phyloP scores from a whole-genome alignment of 2,329 filamentous ascomycete genomes.

The Albophoma yamanashiensis region DNA sequence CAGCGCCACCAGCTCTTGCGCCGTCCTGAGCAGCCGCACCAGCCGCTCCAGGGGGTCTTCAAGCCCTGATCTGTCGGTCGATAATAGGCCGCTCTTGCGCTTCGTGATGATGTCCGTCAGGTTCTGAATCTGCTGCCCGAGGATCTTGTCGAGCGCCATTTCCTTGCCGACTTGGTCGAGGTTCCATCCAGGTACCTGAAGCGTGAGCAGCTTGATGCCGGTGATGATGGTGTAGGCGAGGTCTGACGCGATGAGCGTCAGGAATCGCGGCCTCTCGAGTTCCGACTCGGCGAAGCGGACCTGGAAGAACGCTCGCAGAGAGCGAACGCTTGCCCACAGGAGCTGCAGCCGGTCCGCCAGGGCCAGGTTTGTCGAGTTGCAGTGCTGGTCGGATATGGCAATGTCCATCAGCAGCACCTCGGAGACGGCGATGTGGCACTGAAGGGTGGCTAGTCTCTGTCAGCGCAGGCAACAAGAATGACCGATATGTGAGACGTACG shows the following conservation, averaged over 20 bases:
- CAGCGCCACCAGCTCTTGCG: constrained; percentile 18
- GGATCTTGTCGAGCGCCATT: constrained; percentile 18
- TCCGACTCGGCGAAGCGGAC: constrained; percentile 20
- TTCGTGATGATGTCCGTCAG: constrained; percentile 17
- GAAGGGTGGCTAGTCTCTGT: constrained; percentile 21
- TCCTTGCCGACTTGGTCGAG: constrained; percentile 22
- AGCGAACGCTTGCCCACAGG: constrained; percentile 32
- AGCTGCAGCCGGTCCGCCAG: constrained; percentile 30
- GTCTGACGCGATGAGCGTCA: constrained; percentile 34
- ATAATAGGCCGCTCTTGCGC: constrained; percentile 15
- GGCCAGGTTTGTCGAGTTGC: constrained; percentile 18
- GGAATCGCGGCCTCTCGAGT: constrained; percentile 26
- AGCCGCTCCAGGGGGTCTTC: constrained; percentile 23
- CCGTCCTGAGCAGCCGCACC: constrained; percentile 17
- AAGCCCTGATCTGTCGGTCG: constrained; percentile 2
- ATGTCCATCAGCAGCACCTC: constrained; percentile 37
- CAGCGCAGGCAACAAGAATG: background rate
- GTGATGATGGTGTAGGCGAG: constrained; percentile 35
- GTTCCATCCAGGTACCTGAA: constrained; percentile 36
- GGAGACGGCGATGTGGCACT: constrained; percentile 30
- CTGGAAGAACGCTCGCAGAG: constrained; percentile 29
- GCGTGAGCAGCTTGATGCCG: constrained; percentile 33
- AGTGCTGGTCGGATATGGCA: constrained; percentile 28
- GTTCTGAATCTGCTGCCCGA: constrained; percentile 18
- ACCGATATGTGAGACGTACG: constrained; percentile 12